Conservation (phyloP, 1,139 yeast genomes). For the Lodderomyces orthopsilosis region DNA sequence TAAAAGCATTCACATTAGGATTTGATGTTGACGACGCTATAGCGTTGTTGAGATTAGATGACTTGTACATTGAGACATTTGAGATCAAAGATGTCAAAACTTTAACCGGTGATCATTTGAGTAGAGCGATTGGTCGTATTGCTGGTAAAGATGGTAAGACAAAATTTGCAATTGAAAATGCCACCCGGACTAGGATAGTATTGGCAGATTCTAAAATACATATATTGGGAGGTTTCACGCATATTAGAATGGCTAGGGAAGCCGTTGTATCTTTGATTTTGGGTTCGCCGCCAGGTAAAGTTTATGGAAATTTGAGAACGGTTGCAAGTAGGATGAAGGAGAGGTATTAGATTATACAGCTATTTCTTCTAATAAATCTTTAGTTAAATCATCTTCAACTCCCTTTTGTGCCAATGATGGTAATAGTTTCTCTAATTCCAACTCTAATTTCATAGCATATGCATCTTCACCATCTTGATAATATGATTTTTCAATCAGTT, state of each 20-base stretch:
- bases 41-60: slow-evolving; percentile 90
- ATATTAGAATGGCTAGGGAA: slow-evolving; percentile 96
- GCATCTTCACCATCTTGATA: slow-evolving; percentile 99
- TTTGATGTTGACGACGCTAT: slow-evolving; percentile 97
- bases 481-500: slow-evolving; percentile 78
- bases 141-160: slow-evolving; percentile 99
- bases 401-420: slow-evolving; percentile 52
- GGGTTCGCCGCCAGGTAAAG: slow-evolving; percentile 98
- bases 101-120: slow-evolving; percentile 89
- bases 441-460: slow-evolving; percentile 82
- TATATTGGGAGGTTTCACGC: slow-evolving; percentile 94
- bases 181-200: slow-evolving; percentile 96
- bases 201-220: slow-evolving; percentile 96
- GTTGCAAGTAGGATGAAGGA: slow-evolving; percentile 97
- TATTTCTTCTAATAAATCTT: slow-evolving; percentile 23
- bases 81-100: slow-evolving; percentile 97
- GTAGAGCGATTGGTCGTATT: slow-evolving; percentile 98
- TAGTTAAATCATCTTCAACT: slow-evolving; percentile 49
- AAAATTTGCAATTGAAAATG: slow-evolving; percentile 96
- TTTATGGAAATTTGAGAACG: slow-evolving; percentile 93
- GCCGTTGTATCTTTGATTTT: slow-evolving; percentile 90
- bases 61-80: slow-evolving; percentile 92
- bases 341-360: slow-evolving; percentile 54
- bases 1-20: slow-evolving; percentile 92
- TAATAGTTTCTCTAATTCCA: slow-evolving; percentile 55